Percentiles rank a stretch among this genome's conserved stretches.
Conservation (phyloP, 2,329 filamentous ascomycete genomes). For the Aspergillus jensenii region DNA sequence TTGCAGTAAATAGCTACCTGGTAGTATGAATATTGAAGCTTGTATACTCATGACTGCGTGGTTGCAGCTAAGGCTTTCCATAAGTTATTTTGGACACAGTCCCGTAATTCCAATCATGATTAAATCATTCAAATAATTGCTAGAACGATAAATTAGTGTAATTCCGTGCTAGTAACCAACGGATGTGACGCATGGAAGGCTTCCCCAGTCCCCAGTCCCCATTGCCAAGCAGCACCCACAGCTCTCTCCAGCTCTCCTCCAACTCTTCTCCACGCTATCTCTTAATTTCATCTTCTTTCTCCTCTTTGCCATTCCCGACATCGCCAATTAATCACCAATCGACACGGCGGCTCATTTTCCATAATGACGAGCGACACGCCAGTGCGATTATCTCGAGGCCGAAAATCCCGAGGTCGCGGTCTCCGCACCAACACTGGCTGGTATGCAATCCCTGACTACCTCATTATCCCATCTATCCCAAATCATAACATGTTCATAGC, state of each 20-base stretch:
- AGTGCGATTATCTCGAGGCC: slow-evolving; percentile 4
- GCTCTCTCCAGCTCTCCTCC: too few relatives aligned
- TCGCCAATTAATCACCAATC: neutral
- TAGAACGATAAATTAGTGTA: too few relatives aligned
- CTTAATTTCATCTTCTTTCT: neutral
- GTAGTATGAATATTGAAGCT: too few relatives aligned
- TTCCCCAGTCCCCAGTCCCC: too few relatives aligned
- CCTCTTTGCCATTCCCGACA: neutral
- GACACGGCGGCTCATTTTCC: neutral
- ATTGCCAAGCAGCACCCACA: too few relatives aligned
- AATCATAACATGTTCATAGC: neutral
- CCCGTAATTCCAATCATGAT: too few relatives aligned
- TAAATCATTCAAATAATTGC: too few relatives aligned
- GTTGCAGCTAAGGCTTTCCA: too few relatives aligned
- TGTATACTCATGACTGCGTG: too few relatives aligned
- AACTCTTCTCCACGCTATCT: neutral
- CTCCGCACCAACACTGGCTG: slow-evolving; percentile 30
- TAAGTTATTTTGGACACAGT: too few relatives aligned
- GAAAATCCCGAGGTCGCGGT: slow-evolving; percentile 30
- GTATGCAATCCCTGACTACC: slow-evolving; percentile 15
- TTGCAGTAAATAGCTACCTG: slow-evolving; percentile 57
- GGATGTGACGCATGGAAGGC: too few relatives aligned
- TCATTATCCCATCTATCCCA: neutral
- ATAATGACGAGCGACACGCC: neutral
- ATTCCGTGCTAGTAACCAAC: too few relatives aligned